Conservation (phyloP, 345 rosid species). For the Barbarea vulgaris region DNA sequence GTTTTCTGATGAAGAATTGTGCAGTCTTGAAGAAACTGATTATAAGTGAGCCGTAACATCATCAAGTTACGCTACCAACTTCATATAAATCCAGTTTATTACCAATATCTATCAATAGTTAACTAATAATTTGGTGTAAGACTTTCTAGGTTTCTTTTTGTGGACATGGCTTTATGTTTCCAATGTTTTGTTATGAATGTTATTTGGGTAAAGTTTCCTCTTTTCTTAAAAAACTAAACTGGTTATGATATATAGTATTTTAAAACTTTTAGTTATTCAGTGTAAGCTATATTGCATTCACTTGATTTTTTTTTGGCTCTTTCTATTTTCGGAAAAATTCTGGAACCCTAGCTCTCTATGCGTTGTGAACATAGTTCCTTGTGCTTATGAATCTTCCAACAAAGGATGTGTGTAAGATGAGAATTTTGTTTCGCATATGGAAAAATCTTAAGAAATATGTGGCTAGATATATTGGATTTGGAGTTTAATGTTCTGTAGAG, state of each 20-base stretch:
- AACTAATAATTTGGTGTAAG: too few species aligned
- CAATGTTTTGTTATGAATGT: neutral
- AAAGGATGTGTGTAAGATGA: too few species aligned
- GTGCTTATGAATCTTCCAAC: too few species aligned
- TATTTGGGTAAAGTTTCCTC: neutral
- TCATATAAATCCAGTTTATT: neutral
- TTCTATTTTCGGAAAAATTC: neutral
- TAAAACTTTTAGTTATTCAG: neutral
- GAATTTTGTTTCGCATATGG: neutral
- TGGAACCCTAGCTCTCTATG: neutral
- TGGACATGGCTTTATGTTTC: neutral
- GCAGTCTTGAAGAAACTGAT: neutral
- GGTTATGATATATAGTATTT: neutral
- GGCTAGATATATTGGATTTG: neutral
- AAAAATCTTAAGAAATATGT: neutral
- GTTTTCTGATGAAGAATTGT: neutral
- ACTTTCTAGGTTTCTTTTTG: too few species aligned
- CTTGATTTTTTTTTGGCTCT: neutral
- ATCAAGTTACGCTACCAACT: neutral
- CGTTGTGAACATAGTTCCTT: too few species aligned
- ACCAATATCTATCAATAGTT: neutral
- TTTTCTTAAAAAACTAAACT: neutral
- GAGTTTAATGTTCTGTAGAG: too few species aligned
- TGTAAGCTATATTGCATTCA: neutral
- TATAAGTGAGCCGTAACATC: neutral